phyloP scores from a whole-genome alignment of 2,329 filamentous ascomycete species.

The Didymella pinodella region DNA sequence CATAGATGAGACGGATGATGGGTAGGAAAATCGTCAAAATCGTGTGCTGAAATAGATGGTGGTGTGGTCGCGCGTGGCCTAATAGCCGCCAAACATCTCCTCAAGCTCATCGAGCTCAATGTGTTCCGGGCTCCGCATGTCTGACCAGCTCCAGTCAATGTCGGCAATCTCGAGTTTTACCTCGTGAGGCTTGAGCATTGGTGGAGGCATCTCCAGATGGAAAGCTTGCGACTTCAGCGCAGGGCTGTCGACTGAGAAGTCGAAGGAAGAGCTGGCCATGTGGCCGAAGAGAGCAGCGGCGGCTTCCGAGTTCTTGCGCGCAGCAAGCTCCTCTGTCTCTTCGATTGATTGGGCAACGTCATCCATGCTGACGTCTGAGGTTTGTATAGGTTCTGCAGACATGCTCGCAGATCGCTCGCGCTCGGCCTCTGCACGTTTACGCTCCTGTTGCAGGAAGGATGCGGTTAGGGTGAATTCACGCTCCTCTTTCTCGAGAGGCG shows the following conservation, averaged over 20 bases:
- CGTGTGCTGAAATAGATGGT: slow-evolving; percentile 27
- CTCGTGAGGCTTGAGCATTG: slow-evolving; percentile 42
- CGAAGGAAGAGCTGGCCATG: slow-evolving; percentile 50
- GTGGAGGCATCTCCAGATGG: slow-evolving; percentile 45
- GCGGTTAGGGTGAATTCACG: slow-evolving; percentile 97
- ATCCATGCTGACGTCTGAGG: slow-evolving; percentile 47
- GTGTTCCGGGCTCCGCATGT: slow-evolving; percentile 78
- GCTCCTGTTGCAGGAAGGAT: slow-evolving; percentile 74
- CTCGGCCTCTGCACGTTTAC: slow-evolving; percentile 53
- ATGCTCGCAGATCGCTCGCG: slow-evolving; percentile 52
- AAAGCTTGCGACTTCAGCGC: slow-evolving; percentile 51
- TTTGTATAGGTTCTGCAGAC: slow-evolving; percentile 45
- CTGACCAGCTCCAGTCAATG: slow-evolving; percentile 47
- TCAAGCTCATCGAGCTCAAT: slow-evolving; percentile 95
- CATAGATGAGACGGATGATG: slow-evolving; percentile 23
- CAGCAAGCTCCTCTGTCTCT: slow-evolving; percentile 58
- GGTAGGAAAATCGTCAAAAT: slow-evolving; percentile 44
- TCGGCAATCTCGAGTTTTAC: slow-evolving; percentile 46
- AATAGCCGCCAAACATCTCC: slow-evolving; percentile 80
- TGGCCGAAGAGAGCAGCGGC: slow-evolving; percentile 60
- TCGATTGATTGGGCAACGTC: slow-evolving; percentile 50
- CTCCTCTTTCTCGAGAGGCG: slow-evolving; percentile 91
- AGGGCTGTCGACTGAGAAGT: slow-evolving; percentile 55
- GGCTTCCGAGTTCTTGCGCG: slow-evolving; percentile 60
- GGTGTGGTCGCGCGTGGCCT: slow-evolving; percentile 37